Base-by-base conservation (phyloP, 805 yeast genomes). In the Starmerella vaccinii region DNA sequence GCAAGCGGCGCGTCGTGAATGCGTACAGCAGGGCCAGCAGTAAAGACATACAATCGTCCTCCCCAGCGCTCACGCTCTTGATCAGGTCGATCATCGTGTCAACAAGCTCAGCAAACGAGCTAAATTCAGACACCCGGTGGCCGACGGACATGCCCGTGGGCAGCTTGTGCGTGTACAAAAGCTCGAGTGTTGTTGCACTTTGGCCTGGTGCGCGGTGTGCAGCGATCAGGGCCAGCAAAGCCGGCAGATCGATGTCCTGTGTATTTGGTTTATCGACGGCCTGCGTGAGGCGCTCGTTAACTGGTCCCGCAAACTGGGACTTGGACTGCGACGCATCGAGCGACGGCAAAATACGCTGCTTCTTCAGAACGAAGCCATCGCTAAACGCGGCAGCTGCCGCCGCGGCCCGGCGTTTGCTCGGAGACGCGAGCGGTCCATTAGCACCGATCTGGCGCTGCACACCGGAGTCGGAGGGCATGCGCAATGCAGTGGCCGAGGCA, bases 331-430 rank as follows among this genome's bases (percentile, higher is more conserved):
- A 41, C 5, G 45, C 34, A n/a, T 41, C 45, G n/a, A 16, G 4
- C 8, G 37, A 22, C 15, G 53, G 45, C 22, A 38, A 33, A 22
- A 52, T n/a, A 13, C 48, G 44, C 24, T 51, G 52, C 32, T 47
- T 50, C 23, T 55, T 55, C 22, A 54, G 9, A 43, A 62, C 61
- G 40, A 65, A 65, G 30, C 68, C 68, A 38, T 65, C 68, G 35
- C 64, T 45, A 46, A 64, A 55, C 2, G 48, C 30, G 12, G 48
- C 54, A 2, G 49, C 54, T 13, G 22, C 22, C 8, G 43, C 27
- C 12, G 41, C n/a, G 5, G 27, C 22, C 27, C 41, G 41, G 22
- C 38, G 38, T 12, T 34, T 34, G n/a, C 38, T 59, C 48, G 30
- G 47, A 24, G 32, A 24, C 29, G n/a, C 4, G 9, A 22, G 15